Base-by-base conservation (phyloP, 2,329 filamentous ascomycete species). In the Venturia oleaginea region DNA sequence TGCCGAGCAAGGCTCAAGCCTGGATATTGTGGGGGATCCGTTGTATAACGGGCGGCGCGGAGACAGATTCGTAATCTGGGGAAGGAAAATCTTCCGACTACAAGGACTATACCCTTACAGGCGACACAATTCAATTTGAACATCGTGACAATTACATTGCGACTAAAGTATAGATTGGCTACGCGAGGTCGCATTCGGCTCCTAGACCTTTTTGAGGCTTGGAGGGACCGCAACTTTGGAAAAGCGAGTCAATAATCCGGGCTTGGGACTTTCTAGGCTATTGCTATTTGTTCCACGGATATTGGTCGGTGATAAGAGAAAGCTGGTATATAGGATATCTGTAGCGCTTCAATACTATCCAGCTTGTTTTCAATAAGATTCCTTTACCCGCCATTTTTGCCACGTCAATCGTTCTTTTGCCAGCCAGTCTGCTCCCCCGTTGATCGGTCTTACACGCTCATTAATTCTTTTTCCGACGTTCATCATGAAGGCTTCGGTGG, bases 81-180 rank as follows among this genome's bases (percentile, higher is more conserved):
- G 27, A 34, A n/a, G 15, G 27, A 57, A 27, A 37, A 57, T 57
- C 51, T n/a, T 15, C 51, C 51, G 51, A 57, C 27, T 15, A 57
- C 30, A 15, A 19, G 30, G 24, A 17, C 11, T 8, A 8, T 15
- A 57, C 2, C 27, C 51, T 34, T 19, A 32, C 51, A 57, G 51
- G 51, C 30, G 30, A 27, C 51, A 57, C 51, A 10, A 57, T 57
- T 34, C 17, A 57, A 13, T 34, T 34, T 57, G 30, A n/a, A 4
- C 30, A 37, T 34, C 15, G 51, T 57, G 51, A 57, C 51, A 57
- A 34, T 7, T 57, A 57, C 51, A 57, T 57, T 57, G 51, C 51
- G 51, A 32, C 4, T 57, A 57, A 17, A 57, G 51, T 57, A 19
- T 34, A 15, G 27, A 17, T n/a, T 27, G 17, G 4, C 51, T 57